Conservation (phyloP, 176 grass and related monocot genomes). For the Cocos nucifera region DNA sequence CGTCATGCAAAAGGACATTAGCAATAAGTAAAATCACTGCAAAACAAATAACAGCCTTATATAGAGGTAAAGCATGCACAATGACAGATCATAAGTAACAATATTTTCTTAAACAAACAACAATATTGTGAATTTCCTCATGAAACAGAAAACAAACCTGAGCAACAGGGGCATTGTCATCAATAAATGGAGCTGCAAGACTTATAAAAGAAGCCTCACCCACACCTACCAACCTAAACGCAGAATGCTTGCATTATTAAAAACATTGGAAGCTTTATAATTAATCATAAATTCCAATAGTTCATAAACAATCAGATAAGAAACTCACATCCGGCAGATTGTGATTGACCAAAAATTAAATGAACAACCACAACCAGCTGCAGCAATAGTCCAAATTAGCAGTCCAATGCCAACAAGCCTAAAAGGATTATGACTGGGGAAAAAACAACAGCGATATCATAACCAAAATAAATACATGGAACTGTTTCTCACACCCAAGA, state of each 20-base stretch:
- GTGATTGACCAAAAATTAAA: conserved; percentile 99
- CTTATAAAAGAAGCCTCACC: conserved; percentile 99
- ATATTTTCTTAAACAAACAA: too few relatives aligned
- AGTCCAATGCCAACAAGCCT: conserved; percentile 93
- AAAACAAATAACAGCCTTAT: too few relatives aligned
- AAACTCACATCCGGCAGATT: conserved; percentile 85
- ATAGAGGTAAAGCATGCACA: too few relatives aligned
- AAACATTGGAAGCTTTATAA: background rate
- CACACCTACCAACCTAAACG: conserved; percentile 93
- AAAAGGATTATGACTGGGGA: conserved; percentile 88
- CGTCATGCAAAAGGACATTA: too few relatives aligned
- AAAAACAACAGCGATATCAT: conserved; percentile 2
- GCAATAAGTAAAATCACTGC: too few relatives aligned
- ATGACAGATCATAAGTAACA: too few relatives aligned
- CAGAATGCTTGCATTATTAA: background rate
- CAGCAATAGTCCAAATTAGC: conserved; percentile 91
- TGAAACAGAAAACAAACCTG: conserved; percentile 45
- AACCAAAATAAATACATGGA: conserved; percentile 1
- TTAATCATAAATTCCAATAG: conserved; percentile 2
- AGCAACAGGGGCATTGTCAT: conserved; percentile 83
- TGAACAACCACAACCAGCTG: conserved; percentile 84
- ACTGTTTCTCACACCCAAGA: too few relatives aligned
- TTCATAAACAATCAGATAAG: conserved; percentile 4
- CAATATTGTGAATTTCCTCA: too few relatives aligned
- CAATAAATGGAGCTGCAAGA: conserved; percentile 94